Conservation (phyloP, 202 grass and related monocot species). For the Eragrostis tef region DNA sequence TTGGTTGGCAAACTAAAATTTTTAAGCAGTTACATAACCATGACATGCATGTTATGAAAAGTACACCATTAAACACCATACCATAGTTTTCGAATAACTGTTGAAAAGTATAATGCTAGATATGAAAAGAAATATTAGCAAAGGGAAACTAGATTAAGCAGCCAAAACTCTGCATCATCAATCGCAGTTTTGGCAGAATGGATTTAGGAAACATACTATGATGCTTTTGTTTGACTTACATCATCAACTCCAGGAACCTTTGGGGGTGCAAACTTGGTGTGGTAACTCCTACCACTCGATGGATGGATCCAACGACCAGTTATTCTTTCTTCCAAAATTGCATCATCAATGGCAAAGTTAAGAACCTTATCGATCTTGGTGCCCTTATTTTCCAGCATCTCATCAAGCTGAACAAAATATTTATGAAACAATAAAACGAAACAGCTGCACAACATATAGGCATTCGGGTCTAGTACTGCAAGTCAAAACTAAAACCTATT, state of each 20-base stretch:
- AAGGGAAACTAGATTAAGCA: not conserved
- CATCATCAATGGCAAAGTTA: conserved; percentile 79
- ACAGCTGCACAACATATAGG: not conserved
- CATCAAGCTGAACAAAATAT: conserved; percentile 65
- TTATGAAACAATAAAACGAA: not conserved
- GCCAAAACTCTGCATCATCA: not conserved
- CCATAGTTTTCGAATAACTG: not conserved
- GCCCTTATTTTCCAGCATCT: conserved; percentile 70
- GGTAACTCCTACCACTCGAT: conserved; percentile 74
- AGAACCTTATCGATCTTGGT: conserved; percentile 73
- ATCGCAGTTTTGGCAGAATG: not conserved
- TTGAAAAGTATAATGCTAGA: not conserved
- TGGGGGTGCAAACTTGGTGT: conserved; percentile 74
- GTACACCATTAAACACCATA: not conserved
- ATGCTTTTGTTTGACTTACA: conserved; percentile 55
- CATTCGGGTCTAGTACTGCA: conserved; percentile 40
- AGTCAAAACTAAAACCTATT: conserved; percentile 27
- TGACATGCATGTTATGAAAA: not conserved
- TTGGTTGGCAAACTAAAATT: not conserved
- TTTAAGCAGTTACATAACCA: not conserved
- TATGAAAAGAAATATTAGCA: not conserved
- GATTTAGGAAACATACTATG: not conserved
- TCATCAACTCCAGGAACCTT: conserved; percentile 69
- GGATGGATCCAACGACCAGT: conserved; percentile 83
- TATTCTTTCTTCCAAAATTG: conserved; percentile 80